Evolutionary conservation across 805 yeast genomes (phyloP), one percentile per base, ranked within the genome.

Genomic region (Candida krabiensis): DNA sequence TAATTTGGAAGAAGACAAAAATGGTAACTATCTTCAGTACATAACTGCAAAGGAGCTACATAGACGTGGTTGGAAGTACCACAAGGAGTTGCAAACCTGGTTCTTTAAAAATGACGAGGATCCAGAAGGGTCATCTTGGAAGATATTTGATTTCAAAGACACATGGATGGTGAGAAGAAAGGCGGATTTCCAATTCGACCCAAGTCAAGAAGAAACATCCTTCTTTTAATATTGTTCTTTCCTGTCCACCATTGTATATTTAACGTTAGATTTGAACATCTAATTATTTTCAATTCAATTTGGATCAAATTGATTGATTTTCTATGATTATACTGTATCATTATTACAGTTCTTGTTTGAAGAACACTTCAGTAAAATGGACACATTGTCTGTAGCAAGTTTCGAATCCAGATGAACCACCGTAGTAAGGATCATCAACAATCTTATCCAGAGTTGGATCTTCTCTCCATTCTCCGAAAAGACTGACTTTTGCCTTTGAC

Each of bases 401-500:
- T 60, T 87, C 93, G 57, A 90, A 90, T 2, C 96, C 96, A 47
- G 77, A 73, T 15, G 64, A 66, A 0, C 95, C 96, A 4, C 97
- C 97, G 55, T 90, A 91, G 60, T 91, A 90, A 1, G 98, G 98
- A 60, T 90, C 98, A 38, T 79, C 86, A 5, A 90, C 90, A 23
- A 86, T 77, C 24, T 61, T 69, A 14, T 68, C 69, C 43, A 72
- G 76, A 28, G 64, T 60, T 1, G 61, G 46, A 51, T 77, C 78
- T 1, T 77, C 74, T 40, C 77, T 71, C 82, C 88, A 90, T n/a
- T 83, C 78, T 0, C 97, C 97, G 67, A 90, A 90, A 39, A 88
- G 56, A 36, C 64, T 67, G 6, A 88, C 73, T 30, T 62, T 58
- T 0, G 81, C 75, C 29, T 61, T 71, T 17, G 73, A 60, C 25